These are phyloP conservation scores for Didymella pomorum DNA, from an alignment of 2,329 filamentous ascomycete species.

Conservation along the genomic window DNA sequence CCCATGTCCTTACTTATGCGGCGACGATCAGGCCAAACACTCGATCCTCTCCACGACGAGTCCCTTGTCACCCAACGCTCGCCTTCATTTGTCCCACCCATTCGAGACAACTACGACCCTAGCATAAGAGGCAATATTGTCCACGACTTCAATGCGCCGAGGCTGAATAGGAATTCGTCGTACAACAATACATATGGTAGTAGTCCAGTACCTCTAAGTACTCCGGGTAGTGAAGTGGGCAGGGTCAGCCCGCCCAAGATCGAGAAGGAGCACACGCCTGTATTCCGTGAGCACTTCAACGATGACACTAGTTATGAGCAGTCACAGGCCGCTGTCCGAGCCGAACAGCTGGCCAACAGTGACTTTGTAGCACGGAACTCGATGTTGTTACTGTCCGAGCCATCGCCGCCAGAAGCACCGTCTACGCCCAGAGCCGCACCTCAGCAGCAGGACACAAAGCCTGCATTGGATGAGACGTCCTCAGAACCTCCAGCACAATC, in stretches of 20 bases:
- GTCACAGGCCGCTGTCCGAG: constrained; percentile 54
- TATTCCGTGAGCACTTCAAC: constrained; percentile 69
- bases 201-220: constrained; percentile 16
- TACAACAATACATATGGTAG: constrained; percentile 43
- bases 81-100: constrained; percentile 54
- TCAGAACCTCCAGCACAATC: constrained; percentile 21
- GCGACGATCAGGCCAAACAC: constrained; percentile 62
- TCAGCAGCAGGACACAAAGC: constrained; percentile 20
- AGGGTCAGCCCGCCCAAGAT: constrained; percentile 47
- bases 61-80: constrained; percentile 59
- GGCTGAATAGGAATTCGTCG: constrained; percentile 55
- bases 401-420: constrained; percentile 29
- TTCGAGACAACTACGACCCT: constrained; percentile 69
- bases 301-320: constrained; percentile 56
- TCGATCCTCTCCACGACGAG: constrained; percentile 59
- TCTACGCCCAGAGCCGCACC: constrained; percentile 13
- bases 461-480: constrained; percentile 22
- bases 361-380: constrained; percentile 58
- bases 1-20: constrained; percentile 68
- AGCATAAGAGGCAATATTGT: constrained; percentile 69
- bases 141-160: constrained; percentile 70
- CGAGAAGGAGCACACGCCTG: constrained; percentile 61
- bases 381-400: constrained; percentile 39
- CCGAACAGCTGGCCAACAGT: constrained; percentile 58
- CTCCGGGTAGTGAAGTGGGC: constrained; percentile 30